Percentiles rank a stretch among this genome's conserved stretches.
phyloP scores from a whole-genome alignment of 2,329 filamentous ascomycete genomes.

The Teratosphaeria destructans region DNA sequence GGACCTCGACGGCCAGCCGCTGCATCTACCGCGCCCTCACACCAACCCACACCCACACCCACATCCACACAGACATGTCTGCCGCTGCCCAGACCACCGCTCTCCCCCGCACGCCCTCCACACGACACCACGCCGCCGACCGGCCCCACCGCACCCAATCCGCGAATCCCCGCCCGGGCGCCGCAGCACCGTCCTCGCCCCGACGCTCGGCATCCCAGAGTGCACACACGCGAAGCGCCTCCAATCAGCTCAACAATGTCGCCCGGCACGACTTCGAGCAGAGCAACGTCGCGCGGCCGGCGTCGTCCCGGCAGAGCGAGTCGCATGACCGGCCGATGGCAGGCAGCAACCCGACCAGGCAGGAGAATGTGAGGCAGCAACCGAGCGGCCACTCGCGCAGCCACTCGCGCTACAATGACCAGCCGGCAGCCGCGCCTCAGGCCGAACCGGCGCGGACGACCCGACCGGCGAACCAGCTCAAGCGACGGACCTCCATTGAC shows the following conservation, averaged over 20 bases:
- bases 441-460: not conserved
- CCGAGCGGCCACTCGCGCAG: constrained; percentile 28
- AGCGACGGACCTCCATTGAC: constrained; percentile 67
- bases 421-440: constrained; percentile 19
- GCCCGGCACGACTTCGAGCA: constrained; percentile 65
- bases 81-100: constrained; percentile 37
- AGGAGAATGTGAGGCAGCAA: constrained; percentile 42
- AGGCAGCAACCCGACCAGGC: constrained; percentile 28
- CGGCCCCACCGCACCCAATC: constrained; percentile 32
- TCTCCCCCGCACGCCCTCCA: constrained; percentile 41
- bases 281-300: constrained; percentile 51
- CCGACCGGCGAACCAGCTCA: not conserved
- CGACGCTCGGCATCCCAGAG: constrained; percentile 27
- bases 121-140: constrained; percentile 34
- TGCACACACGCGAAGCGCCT: constrained; percentile 29
- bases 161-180: constrained; percentile 21
- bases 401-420: constrained; percentile 35
- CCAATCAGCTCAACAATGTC: constrained; percentile 42
- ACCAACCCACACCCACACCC: not conserved
- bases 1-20: too few relatives aligned
- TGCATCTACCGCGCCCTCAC: not conserved
- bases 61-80: constrained; percentile 21
- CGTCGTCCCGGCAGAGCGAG: constrained; percentile 48
- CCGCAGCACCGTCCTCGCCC: constrained; percentile 19
- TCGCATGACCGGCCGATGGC: constrained; percentile 46